Base-by-base conservation (phyloP, 2,329 filamentous ascomycete species). In the Trichoderma sp. region DNA sequence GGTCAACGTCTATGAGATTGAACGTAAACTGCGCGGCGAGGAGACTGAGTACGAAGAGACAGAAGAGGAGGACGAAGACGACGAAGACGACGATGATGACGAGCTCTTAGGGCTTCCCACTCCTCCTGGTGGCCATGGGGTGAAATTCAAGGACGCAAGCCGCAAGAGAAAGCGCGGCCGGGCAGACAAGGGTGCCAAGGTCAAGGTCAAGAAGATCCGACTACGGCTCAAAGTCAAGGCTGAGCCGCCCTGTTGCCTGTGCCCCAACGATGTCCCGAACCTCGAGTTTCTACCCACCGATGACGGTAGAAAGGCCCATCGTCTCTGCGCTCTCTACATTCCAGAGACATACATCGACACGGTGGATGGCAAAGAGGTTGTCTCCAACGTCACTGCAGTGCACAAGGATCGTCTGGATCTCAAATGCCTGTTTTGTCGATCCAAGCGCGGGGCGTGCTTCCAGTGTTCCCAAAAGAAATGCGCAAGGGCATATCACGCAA, bases 381-480 rank as follows among this genome's bases (percentile, higher is more conserved):
- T 98, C 28, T 92, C 88, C 75, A 95, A 97, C 75, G 88, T 94
- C 65, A 87, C 88, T n/a, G 89, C 89, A 73, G 94, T 98, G 75
- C 91, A 93, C 78, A 95, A 96, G 80, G 93, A 93, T 70, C 92
- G 95, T 23, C 84, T 97, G 75, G 94, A 97, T 30, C 90, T 98
- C 75, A 97, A 97, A 81, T 99, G 96, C 81, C 90, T 97, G 73
- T 97, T 93, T 82, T 99, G 96, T 79, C 93, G 95, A 39, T 97
- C 94, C 36, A 97, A 96, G 81, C 93, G 92, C 71, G 96, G 96
- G n/a, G 94, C 94, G 17, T 98, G 95, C 82, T 97, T 99, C 83
- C 95, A 98, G 81, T 99, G 96, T 82, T 97, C 94, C 1, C 92
- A 94, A 76, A 95, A 95, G 84, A 98, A 97, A 80, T 99, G 96